Base-by-base conservation (phyloP, 1,284 basidiomycete species). In the Marasmius fiardii region DNA sequence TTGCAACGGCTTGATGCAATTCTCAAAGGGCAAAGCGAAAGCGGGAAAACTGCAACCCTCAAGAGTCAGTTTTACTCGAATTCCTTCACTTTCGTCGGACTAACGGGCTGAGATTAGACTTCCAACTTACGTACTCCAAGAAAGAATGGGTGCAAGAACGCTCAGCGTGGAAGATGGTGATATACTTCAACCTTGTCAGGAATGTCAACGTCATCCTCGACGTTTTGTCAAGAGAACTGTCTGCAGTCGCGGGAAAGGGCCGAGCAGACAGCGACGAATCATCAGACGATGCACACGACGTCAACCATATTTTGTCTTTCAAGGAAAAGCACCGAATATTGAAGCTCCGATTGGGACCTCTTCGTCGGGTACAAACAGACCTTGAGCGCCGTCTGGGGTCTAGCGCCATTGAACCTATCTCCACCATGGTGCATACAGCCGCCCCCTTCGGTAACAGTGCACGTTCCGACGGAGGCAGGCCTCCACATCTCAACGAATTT, bases 171-270 rank as follows among this genome's bases (percentile, higher is more conserved):
- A 81, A 86, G 18, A 73, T 80, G 7, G 85, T 92, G 60, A 84
- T 92, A 61, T 85, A 86, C 64, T 80, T 91, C 66, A 86, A 91
- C 67, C 80, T 91, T 66, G 77, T 89, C 56, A 82, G 86, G 57
- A 86, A 85, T 60, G 77, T 88, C 64, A 79, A 83, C 61, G 67
- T 69, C 44, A 80, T 90, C 49, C 72, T 88, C 16, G 77, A 86
- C 51, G 67, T 77, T 44, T 71, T 89, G 55, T 61, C 69, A n/a
- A 75, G 75, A 26, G 84, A 85, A 62, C 81, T 86, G 75, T 64
- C 72, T 2, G 69, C 72, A 14, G 59, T 61, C 16, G 62, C 66
- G 57, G 43, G 58, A 58, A 53, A 43, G 52, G 53, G 58, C 56
- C 57, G 59, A 59, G 58, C 61, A 54, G 55, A 54, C 49, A 65